Conservation (phyloP, 192 early-diverging fungal species). For the Lobosporangium transversale region DNA sequence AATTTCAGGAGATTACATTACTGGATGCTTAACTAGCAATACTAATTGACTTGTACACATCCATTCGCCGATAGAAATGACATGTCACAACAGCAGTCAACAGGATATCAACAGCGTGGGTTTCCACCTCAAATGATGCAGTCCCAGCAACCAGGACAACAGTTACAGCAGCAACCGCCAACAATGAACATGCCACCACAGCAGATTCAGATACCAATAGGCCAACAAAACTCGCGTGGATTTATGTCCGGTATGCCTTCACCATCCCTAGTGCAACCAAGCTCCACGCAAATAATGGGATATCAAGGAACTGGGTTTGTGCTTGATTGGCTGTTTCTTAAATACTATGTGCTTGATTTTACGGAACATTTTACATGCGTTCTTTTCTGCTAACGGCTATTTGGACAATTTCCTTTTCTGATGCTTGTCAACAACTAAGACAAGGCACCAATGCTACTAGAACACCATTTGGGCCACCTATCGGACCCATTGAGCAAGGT, state of each 20-base stretch:
- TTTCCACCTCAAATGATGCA: conserved; percentile 30
- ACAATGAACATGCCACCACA: conserved; percentile 28
- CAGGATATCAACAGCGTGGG: conserved; percentile 41
- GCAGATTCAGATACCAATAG: conserved; percentile 30
- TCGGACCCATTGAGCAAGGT: conserved; percentile 24
- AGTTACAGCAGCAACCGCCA: conserved; percentile 19
- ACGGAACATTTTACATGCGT: not conserved
- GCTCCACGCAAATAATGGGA: conserved; percentile 28
- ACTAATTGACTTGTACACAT: too few relatives aligned
- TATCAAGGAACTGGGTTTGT: conserved; percentile 23
- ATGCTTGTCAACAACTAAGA: not conserved
- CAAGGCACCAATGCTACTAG: conserved; percentile 1
- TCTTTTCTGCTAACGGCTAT: too few relatives aligned
- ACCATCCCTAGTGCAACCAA: conserved; percentile 27
- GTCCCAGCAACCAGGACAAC: conserved; percentile 16
- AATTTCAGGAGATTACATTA: too few relatives aligned
- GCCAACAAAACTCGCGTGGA: conserved; percentile 9
- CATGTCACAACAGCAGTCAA: conserved; percentile 26
- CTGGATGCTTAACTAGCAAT: too few relatives aligned
- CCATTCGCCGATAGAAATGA: conserved; percentile 42
- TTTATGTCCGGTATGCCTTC: conserved; percentile 51
- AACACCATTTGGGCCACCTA: conserved; percentile 40
- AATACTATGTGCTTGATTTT: not conserved
- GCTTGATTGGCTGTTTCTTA: not conserved
- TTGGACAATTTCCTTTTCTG: too few relatives aligned